Percentiles rank a stretch among this genome's conserved stretches.
phyloP scores from a whole-genome alignment of 192 early-diverging fungal genomes.

The Umbelopsis vinacea region DNA sequence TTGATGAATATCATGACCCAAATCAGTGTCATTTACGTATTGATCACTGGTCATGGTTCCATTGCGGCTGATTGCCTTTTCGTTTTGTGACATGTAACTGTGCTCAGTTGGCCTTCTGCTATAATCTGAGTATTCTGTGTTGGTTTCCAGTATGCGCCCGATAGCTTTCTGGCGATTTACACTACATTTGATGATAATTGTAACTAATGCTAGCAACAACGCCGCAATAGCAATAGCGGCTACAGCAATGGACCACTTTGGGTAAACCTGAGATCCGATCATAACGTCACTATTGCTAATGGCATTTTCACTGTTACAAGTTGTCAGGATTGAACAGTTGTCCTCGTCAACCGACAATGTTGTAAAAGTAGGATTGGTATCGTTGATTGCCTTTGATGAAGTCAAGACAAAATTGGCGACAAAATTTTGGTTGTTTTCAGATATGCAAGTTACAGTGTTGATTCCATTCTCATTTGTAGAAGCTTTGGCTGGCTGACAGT shows the following conservation, averaged over 20 bases:
- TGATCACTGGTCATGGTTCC: background rate
- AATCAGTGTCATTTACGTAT: background rate
- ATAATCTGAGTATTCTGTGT: conserved; percentile 6
- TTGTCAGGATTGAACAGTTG: background rate
- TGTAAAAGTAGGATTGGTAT: background rate
- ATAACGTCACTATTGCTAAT: background rate
- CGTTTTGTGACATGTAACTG: background rate
- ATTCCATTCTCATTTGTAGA: background rate
- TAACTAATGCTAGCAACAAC: background rate
- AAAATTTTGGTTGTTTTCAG: background rate
- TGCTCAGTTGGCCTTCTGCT: conserved; percentile 3
- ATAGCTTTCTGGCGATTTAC: background rate
- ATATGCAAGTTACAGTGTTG: background rate
- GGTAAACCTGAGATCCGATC: conserved; percentile 14
- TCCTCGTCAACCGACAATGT: background rate
- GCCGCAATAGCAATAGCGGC: background rate
- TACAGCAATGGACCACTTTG: conserved; percentile 8
- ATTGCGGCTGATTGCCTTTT: background rate
- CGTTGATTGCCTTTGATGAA: background rate
- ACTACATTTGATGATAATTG: conserved; percentile 2
- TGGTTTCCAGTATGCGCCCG: background rate
- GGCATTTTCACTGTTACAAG: background rate
- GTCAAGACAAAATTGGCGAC: conserved; percentile 3
- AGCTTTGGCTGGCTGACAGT: background rate
- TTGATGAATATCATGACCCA: background rate